A percentile compares a stretch with the other conserved stretches of the same genome.
phyloP scores from a whole-genome alignment of 495 filamentous ascomycete species.

The Hyaloscypha finlandica region DNA sequence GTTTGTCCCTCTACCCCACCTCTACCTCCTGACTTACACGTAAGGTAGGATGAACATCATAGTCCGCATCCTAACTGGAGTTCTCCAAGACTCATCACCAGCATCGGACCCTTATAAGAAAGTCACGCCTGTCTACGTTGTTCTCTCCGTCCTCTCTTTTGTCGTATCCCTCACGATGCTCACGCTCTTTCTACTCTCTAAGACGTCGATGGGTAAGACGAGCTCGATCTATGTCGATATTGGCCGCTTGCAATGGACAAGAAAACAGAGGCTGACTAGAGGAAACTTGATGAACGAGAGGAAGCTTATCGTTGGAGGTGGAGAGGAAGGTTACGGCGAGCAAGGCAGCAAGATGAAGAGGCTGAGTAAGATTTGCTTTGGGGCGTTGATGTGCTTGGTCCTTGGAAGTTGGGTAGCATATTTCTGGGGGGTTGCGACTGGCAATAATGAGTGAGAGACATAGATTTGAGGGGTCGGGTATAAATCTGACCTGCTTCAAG shows the following conservation, averaged over 20 bases:
- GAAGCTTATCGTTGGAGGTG: slow-evolving; percentile 32
- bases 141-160: slow-evolving; percentile 37
- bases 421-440: slow-evolving; percentile 47
- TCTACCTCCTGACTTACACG: slow-evolving; percentile 10
- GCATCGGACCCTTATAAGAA: slow-evolving; percentile 43
- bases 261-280: slow-evolving; percentile 38
- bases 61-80: slow-evolving; percentile 45
- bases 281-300: slow-evolving; percentile 38
- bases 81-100: slow-evolving; percentile 41
- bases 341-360: slow-evolving; percentile 32
- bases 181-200: slow-evolving; percentile 31
- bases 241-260: slow-evolving; percentile 45
- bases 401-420: slow-evolving; percentile 45
- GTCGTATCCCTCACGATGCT: slow-evolving; percentile 38
- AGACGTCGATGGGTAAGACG: not conserved
- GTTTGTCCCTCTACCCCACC: not conserved
- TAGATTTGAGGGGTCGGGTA: no score
- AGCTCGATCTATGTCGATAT: slow-evolving; percentile 15
- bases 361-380: slow-evolving; percentile 39
- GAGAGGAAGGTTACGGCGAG: slow-evolving; percentile 35
- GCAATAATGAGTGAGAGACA: slow-evolving; percentile 32
- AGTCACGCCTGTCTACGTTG: slow-evolving; percentile 45
- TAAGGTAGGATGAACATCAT: slow-evolving; percentile 45
- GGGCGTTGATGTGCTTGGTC: slow-evolving; percentile 34
- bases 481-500: no score